These are phyloP conservation scores for Rhizophagus prolifer DNA, from an alignment of 192 early-diverging fungal genomes.

Conservation along the genomic window DNA sequence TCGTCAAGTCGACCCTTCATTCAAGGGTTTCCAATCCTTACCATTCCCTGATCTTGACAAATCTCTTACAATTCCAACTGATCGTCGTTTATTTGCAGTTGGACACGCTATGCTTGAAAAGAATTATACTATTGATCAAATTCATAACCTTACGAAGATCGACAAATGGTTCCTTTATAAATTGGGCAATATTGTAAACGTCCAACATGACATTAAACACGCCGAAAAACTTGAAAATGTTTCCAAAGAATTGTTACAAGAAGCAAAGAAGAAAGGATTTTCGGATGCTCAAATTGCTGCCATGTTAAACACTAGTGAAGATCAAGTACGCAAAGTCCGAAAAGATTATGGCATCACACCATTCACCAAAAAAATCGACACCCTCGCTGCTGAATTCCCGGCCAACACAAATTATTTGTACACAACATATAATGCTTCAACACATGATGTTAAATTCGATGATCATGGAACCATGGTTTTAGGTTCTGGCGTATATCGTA, in stretches of 20 bases:
- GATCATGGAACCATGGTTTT: conserved; percentile 97
- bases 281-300: conserved; percentile 87
- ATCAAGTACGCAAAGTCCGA: conserved; percentile 83
- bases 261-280: conserved; percentile 95
- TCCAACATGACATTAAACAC: conserved; percentile 64
- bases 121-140: conserved; percentile 89
- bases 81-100: conserved; percentile 94
- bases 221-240: conserved; percentile 63
- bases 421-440: conserved; percentile 93
- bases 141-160: conserved; percentile 88
- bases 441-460: conserved; percentile 89
- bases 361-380: conserved; percentile 99
- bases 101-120: conserved; percentile 87
- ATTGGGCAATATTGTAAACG: conserved; percentile 81
- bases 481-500: conserved; percentile 97
- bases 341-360: conserved; percentile 80
- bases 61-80: conserved; percentile 86
- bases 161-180: conserved; percentile 99
- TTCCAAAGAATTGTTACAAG: conserved; percentile 53
- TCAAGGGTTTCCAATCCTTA: conserved; percentile 71
- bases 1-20: conserved; percentile 91
- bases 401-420: conserved; percentile 98
- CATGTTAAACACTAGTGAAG: conserved; percentile 72
- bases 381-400: conserved; percentile 98
- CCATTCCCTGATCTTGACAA: conserved; percentile 73